These are phyloP conservation scores for Chamaecrista fasciculata DNA, from an alignment of 306 rosid species.

Conservation along the genomic window DNA sequence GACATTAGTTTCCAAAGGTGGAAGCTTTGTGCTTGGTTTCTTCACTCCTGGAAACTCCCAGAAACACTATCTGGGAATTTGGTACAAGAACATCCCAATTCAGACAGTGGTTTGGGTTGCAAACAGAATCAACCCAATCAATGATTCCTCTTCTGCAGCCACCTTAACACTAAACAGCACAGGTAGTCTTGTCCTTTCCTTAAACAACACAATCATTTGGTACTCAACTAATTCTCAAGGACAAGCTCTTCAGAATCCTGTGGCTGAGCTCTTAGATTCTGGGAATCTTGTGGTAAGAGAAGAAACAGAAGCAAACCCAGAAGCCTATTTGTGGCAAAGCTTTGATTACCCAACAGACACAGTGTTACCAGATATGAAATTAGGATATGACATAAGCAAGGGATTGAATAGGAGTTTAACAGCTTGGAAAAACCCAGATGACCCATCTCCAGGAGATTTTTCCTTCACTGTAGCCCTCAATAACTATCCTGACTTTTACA, in stretches of 20 bases:
- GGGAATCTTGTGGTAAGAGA: slow-evolving; percentile 49
- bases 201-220: slow-evolving; percentile 37
- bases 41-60: slow-evolving; percentile 38
- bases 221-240: slow-evolving; percentile 10
- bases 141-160: slow-evolving; percentile 34
- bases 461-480: neutral
- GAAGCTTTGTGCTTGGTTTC: slow-evolving; percentile 49
- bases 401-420: slow-evolving; percentile 20
- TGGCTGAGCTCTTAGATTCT: slow-evolving; percentile 39
- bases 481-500: slow-evolving; percentile 28
- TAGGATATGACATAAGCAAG: slow-evolving; percentile 17
- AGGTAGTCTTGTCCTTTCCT: slow-evolving; percentile 33
- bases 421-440: slow-evolving; percentile 30
- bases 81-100: slow-evolving; percentile 37
- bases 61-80: slow-evolving; percentile 42
- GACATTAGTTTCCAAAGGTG: slow-evolving; percentile 32
- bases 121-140: slow-evolving; percentile 37
- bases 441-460: slow-evolving; percentile 29
- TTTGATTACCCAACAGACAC: slow-evolving; percentile 26
- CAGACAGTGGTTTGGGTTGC: slow-evolving; percentile 45
- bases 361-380: slow-evolving; percentile 29
- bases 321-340: slow-evolving; percentile 35
- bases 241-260: slow-evolving; percentile 16
- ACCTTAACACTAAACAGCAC: slow-evolving; percentile 21
- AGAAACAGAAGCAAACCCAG: slow-evolving; percentile 18